A percentile compares a stretch with the other conserved stretches of the same genome.
phyloP scores from a whole-genome alignment of 1,139 yeast genomes.

The Pneumocystis oryctolagi region DNA sequence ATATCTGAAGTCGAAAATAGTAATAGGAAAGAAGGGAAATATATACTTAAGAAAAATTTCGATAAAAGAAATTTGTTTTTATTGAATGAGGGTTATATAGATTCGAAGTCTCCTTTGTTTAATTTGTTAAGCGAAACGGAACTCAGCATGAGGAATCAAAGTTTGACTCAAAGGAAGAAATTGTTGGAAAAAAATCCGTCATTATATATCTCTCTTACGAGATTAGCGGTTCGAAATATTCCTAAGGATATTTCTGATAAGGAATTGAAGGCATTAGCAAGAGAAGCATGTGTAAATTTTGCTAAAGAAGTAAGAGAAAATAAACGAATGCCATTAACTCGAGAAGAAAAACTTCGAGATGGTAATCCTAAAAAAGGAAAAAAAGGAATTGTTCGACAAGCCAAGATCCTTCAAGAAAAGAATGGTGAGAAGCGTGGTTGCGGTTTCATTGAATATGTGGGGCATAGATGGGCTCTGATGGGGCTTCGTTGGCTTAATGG shows the following conservation, averaged over 20 bases:
- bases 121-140: slow-evolving; percentile 53
- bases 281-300: slow-evolving; percentile 88
- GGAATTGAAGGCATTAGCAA: slow-evolving; percentile 76
- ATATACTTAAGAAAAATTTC: slow-evolving; percentile 64
- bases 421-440: slow-evolving; percentile 88
- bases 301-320: slow-evolving; percentile 77
- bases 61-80: slow-evolving; percentile 77
- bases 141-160: slow-evolving; percentile 75
- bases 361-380: slow-evolving; percentile 46
- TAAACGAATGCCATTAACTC: slow-evolving; percentile 67
- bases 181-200: slow-evolving; percentile 84
- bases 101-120: slow-evolving; percentile 67
- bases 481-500: slow-evolving; percentile 96
- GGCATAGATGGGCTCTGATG: slow-evolving; percentile 88
- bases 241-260: slow-evolving; percentile 87
- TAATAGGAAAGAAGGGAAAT: slow-evolving; percentile 58
- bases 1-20: slow-evolving; percentile 63
- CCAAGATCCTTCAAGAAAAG: slow-evolving; percentile 81
- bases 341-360: slow-evolving; percentile 64
- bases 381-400: slow-evolving; percentile 82
- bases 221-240: slow-evolving; percentile 82
- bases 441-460: slow-evolving; percentile 86
- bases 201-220: slow-evolving; percentile 76
- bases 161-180: slow-evolving; percentile 71
- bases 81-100: slow-evolving; percentile 86